Percentiles rank a stretch among this genome's conserved stretches.
Evolutionary conservation across 768 basidiomycete genomes (phyloP).

Genomic region (Pisolithus marmoratus): DNA sequence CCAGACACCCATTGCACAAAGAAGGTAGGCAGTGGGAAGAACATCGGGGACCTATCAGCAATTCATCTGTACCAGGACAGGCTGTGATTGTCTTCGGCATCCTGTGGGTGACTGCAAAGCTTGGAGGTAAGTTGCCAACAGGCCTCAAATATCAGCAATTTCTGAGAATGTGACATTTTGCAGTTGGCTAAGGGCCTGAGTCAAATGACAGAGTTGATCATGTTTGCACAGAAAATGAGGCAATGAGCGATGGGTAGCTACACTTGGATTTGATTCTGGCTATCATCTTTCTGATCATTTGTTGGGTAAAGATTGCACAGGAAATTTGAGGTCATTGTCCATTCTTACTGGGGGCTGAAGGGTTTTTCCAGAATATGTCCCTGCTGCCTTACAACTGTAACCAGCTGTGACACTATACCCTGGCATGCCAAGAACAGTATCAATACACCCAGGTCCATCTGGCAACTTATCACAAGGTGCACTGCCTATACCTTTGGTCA

Average conservation of each 20-base stretch:
- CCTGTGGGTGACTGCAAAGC: slow-evolving; percentile 86
- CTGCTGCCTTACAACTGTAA: not conserved
- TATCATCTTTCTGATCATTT: slow-evolving; percentile 15
- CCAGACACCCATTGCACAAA: slow-evolving; percentile 27
- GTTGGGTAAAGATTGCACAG: slow-evolving; percentile 35
- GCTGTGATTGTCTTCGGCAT: slow-evolving; percentile 87
- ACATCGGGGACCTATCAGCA: slow-evolving; percentile 52
- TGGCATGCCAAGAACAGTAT: slow-evolving; percentile 35
- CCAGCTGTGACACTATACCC: slow-evolving; percentile 43
- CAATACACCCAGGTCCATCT: no score
- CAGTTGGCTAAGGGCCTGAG: slow-evolving; percentile 79
- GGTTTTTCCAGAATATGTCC: no score
- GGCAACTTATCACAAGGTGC: no score
- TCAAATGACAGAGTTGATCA: slow-evolving; percentile 74
- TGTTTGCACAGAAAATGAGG: slow-evolving; percentile 47
- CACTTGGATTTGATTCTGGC: slow-evolving; percentile 18
- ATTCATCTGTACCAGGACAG: slow-evolving; percentile 67
- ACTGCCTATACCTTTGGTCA: no score
- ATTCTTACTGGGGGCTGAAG: no score
- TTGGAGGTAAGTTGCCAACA: slow-evolving; percentile 51
- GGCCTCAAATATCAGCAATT: not conserved
- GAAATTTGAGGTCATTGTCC: slow-evolving; percentile 36
- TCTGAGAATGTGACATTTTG: slow-evolving; percentile 4
- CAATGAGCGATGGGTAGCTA: slow-evolving; percentile 65
- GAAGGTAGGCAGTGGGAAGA: slow-evolving; percentile 66